Base-by-base conservation (phyloP, 164 flowering plant genomes). In the Piper betle region DNA sequence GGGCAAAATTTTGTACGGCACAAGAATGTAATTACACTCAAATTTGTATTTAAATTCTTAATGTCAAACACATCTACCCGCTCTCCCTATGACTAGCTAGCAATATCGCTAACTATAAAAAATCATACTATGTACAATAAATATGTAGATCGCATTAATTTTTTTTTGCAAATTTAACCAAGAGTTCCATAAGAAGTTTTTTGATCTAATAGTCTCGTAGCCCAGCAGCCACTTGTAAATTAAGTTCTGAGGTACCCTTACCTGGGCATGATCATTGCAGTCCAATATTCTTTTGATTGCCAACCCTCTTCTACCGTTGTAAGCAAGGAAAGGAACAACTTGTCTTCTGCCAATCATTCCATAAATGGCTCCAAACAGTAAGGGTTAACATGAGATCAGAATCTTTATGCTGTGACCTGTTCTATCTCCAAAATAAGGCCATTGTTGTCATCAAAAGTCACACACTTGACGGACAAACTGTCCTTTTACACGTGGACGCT, bases 401-500 rank as follows among this genome's bases (percentile, higher is more conserved):
- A 46, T 46, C 50, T 46, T 12, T 25, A 9, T 0, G 9, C 11
- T 46, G 12, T 10, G 3, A 10, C 6, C 15, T 46, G 50, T 2
- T 2, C 10, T 46, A 10, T 46, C 11, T 12, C 10, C 15, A 15
- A 10, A 12, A 46, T 12, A 1, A 6, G 6, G 46, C 11, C 3
- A 46, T 46, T 10, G 50, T 15, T 46, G 15, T 10, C 2, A 46
- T 46, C 50, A 46, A 46, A 65, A 59, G 43, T 77, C 74, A 57
- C 58, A n/a, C 2, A 42, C 70, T 65, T 84, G 92, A 39, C 97
- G 89, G 67, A 89, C 92, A 74, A 89, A 89, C 66, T 89, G 97
- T 53, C 97, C 97, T 73, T 85, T 86, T 6, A 89, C 79, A 61
- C 97, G 76, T 4, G 95, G 97, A n/a, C 95, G 89, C 65, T 82